Conservation (phyloP, 768 basidiomycete genomes). For the Neoboletus subvelutipes region DNA sequence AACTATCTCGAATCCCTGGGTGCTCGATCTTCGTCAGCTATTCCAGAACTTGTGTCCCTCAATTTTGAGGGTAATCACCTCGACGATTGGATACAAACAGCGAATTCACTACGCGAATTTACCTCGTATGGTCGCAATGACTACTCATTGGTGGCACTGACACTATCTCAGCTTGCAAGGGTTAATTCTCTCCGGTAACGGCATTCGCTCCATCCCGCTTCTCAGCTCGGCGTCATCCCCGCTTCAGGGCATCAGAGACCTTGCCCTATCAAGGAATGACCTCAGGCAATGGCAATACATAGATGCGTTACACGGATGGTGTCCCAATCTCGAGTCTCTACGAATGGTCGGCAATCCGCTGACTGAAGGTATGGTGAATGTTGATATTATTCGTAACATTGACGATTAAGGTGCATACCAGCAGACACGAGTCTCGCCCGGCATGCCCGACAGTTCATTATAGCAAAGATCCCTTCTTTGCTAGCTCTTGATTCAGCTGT, state of each 20-base stretch:
- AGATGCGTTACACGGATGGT: constrained; percentile 67
- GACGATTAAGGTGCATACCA: neutral
- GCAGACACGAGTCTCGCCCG: constrained; percentile 39
- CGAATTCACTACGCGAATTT: constrained; percentile 43
- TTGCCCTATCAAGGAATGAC: constrained; percentile 63
- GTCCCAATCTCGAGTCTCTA: constrained; percentile 62
- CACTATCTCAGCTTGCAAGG: constrained; percentile 49
- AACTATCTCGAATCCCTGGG: constrained; percentile 50
- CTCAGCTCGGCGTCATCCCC: constrained; percentile 16
- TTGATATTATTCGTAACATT: neutral
- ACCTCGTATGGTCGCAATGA: constrained; percentile 37
- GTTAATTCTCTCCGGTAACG: constrained; percentile 66
- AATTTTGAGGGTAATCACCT: constrained; percentile 74
- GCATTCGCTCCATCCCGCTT: constrained; percentile 48
- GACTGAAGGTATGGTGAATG: constrained; percentile 44
- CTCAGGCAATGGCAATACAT: constrained; percentile 60
- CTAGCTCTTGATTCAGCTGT: constrained; percentile 58
- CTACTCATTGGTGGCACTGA: constrained; percentile 5
- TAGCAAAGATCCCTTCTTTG: constrained; percentile 70
- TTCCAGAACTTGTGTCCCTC: constrained; percentile 44
- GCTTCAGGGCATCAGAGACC: constrained; percentile 46
- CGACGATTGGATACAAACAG: constrained; percentile 53
- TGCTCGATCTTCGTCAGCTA: constrained; percentile 6
- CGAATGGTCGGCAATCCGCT: constrained; percentile 65
- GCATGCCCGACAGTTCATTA: constrained; percentile 55